A percentile compares a stretch with the other conserved stretches of the same genome.
phyloP scores from a whole-genome alignment of 148 eudicot species.

The Camellia japonica region DNA sequence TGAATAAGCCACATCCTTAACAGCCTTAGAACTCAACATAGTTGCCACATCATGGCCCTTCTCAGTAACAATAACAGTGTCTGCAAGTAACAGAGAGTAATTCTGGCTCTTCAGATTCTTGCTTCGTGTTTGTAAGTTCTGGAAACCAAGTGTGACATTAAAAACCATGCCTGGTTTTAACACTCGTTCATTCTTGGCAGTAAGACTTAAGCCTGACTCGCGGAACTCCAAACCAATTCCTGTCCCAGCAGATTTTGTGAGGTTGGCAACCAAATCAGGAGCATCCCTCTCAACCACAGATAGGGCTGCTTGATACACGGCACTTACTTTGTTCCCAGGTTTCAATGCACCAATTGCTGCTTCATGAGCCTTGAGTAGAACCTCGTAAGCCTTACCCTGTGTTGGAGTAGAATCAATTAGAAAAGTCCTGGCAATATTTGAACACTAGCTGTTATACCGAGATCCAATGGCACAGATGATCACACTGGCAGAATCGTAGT shows the following conservation, averaged over 20 bases:
- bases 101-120: conserved; percentile 63
- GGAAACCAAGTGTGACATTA: conserved; percentile 81
- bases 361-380: conserved; percentile 79
- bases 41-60: conserved; percentile 56
- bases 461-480: conserved; percentile 85
- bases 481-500: conserved; percentile 80
- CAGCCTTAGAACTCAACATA: conserved; percentile 53
- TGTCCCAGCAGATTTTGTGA: conserved; percentile 90
- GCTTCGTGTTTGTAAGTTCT: conserved; percentile 59
- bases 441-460: conserved; percentile 80
- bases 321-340: conserved; percentile 57
- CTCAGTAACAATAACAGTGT: conserved; percentile 61
- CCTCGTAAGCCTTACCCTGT: conserved; percentile 80
- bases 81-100: conserved; percentile 72
- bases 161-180: conserved; percentile 81
- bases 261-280: conserved; percentile 61
- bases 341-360: conserved; percentile 78
- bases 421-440: conserved; percentile 73
- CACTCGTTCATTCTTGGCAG: conserved; percentile 63
- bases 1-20: conserved; percentile 84
- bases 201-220: conserved; percentile 71
- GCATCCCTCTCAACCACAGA: conserved; percentile 73
- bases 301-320: conserved; percentile 64
- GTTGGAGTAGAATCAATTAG: conserved; percentile 69
- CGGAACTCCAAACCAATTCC: conserved; percentile 94